Conservation (phyloP, 148 eudicot species). For the Simmondsia chinensis region DNA sequence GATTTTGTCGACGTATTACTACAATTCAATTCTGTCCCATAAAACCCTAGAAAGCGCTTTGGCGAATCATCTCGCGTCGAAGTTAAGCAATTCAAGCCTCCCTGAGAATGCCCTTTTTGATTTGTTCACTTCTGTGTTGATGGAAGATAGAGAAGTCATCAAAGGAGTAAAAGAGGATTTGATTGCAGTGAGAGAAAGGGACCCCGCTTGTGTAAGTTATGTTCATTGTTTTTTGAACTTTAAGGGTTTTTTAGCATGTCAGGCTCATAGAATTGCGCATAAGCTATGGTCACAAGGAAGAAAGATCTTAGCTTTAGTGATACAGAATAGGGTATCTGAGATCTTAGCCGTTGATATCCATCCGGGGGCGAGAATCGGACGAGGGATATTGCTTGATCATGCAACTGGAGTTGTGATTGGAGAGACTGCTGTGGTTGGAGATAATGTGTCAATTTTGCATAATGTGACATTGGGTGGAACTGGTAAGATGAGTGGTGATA, state of each 20-base stretch:
- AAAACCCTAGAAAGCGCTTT: conserved; percentile 49
- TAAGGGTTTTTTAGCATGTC: conserved; percentile 68
- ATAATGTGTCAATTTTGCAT: conserved; percentile 71
- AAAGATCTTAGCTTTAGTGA: conserved; percentile 40
- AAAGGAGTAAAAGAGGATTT: conserved; percentile 42
- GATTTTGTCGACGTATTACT: conserved; percentile 47
- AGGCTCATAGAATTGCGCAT: conserved; percentile 69
- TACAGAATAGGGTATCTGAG: conserved; percentile 67
- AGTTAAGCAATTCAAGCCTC: conserved; percentile 35
- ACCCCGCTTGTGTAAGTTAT: conserved; percentile 79
- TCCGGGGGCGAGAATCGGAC: conserved; percentile 72
- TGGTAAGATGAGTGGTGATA: conserved; percentile 49
- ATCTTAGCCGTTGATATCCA: conserved; percentile 80
- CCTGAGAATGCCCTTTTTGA: conserved; percentile 35
- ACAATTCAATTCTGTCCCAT: conserved; percentile 39
- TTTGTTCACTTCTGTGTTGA: conserved; percentile 35
- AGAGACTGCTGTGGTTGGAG: conserved; percentile 78
- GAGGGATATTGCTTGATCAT: conserved; percentile 76
- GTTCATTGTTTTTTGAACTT: conserved; percentile 73
- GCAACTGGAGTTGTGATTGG: conserved; percentile 87
- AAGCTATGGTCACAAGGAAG: conserved; percentile 59
- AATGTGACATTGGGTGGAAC: conserved; percentile 78
- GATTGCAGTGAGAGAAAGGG: conserved; percentile 58
- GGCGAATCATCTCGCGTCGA: conserved; percentile 49
- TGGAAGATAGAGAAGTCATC: conserved; percentile 33